phyloP scores from a whole-genome alignment of 305 asterid genomes.

The Fraxinus baroniana region DNA sequence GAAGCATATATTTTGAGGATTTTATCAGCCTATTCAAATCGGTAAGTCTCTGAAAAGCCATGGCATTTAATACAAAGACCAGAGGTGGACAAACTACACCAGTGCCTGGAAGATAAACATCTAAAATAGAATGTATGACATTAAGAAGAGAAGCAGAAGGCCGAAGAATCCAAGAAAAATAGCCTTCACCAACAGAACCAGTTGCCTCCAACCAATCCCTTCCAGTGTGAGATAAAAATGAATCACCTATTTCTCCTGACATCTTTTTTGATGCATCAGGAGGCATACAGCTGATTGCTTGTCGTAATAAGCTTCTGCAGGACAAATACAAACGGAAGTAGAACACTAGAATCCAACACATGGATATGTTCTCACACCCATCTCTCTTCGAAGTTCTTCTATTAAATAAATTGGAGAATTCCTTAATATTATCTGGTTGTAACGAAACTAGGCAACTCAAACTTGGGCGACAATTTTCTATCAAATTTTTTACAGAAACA shows the following conservation, averaged over 20 bases:
- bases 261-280: slow-evolving; percentile 61
- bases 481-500: slow-evolving; percentile 55
- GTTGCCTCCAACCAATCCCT: slow-evolving; percentile 68
- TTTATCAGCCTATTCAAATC: slow-evolving; percentile 68
- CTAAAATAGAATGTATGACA: slow-evolving; percentile 51
- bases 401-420: slow-evolving; percentile 42
- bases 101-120: slow-evolving; percentile 52
- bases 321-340: slow-evolving; percentile 66
- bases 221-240: slow-evolving; percentile 55
- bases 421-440: slow-evolving; percentile 36
- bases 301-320: slow-evolving; percentile 67
- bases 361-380: slow-evolving; percentile 39
- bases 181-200: slow-evolving; percentile 48
- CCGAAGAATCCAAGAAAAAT: slow-evolving; percentile 57
- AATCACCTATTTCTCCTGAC: slow-evolving; percentile 58
- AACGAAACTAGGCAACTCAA: slow-evolving; percentile 48
- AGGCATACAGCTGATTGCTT: slow-evolving; percentile 61
- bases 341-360: slow-evolving; percentile 59
- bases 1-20: slow-evolving; percentile 65
- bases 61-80: slow-evolving; percentile 59
- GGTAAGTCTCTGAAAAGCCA: slow-evolving; percentile 79
- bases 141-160: slow-evolving; percentile 63
- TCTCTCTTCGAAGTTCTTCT: slow-evolving; percentile 38
- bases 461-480: slow-evolving; percentile 52
- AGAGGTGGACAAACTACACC: slow-evolving; percentile 55